Base-by-base conservation (phyloP, 2,329 filamentous ascomycete species). In the Fusarium sulawesiense region DNA sequence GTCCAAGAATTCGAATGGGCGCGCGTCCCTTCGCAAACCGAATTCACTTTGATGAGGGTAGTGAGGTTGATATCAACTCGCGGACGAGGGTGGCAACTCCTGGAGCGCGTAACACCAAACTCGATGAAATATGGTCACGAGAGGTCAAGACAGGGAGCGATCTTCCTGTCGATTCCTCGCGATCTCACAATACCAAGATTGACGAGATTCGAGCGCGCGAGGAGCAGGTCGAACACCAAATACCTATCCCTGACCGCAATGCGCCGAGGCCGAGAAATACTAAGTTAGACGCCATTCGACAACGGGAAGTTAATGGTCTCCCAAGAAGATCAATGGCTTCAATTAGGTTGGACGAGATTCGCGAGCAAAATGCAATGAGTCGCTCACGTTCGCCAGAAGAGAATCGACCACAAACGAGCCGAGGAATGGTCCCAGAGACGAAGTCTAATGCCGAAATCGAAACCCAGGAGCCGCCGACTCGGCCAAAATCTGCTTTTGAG, bases 281-380 rank as follows among this genome's bases (percentile, higher is more conserved):
- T n/a, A 84, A 83, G 51, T 71, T 87, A 11, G 85, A 87, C 45
- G 83, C 86, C 27, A 83, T 88, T 47, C 77, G 80, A 40, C 78
- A 80, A 46, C 78, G 80, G 23, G 84, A 86, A 71, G 78, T 78
- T 48, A 79, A 82, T 30, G 81, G 80, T 4, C 70, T 84, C 27
- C 84, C 86, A 7, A 83, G 77, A 58, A 80, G 83, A 54, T 82
- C 82, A 3, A 75, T 86, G 18, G 83, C 86, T n/a, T 81, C 81
- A 9, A 83, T 83, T 56, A 81, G 82, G 32, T 76, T 89, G 4
- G 85, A 84, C 34, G 86, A 87, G 74, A 87, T 87, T 57, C 80
- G 83, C 41, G 83, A 86, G 56, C 80, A 77, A 60, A 87, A 88
- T 72, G 81, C 83, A 37, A 78, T 80, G 66, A 81, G 82, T 10